phyloP scores from a whole-genome alignment of 345 rosid species.

The Hypericum androsaemum region DNA sequence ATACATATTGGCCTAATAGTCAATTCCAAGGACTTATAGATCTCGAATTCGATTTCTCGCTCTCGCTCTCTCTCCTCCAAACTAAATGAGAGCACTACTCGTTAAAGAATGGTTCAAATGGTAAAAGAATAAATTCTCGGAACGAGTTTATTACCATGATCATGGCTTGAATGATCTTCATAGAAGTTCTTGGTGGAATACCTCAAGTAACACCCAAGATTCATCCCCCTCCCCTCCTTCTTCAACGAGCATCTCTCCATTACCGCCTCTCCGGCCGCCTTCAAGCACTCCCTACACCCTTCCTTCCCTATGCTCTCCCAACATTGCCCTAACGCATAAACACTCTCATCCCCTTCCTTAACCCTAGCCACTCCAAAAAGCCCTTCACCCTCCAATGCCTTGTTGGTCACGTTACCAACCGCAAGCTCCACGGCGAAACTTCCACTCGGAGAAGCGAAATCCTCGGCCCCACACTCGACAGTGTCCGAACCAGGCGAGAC shows the following conservation, averaged over 20 bases:
- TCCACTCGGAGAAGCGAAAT: neutral
- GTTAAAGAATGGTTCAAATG: neutral
- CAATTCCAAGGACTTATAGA: no score
- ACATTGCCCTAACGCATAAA: constrained; percentile 43
- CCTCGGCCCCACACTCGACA: constrained; percentile 22
- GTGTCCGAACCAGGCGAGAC: constrained; percentile 22
- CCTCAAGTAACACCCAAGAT: constrained; percentile 37
- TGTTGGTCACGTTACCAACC: constrained; percentile 21
- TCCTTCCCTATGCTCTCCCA: constrained; percentile 31
- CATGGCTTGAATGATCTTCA: constrained; percentile 4
- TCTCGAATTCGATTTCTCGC: no score
- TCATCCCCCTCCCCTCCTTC: constrained; percentile 42
- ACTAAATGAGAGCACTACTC: neutral
- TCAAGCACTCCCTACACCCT: constrained; percentile 39
- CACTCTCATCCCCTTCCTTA: constrained; percentile 11
- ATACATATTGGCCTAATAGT: no score
- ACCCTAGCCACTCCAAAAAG: constrained; percentile 16
- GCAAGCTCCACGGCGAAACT: constrained; percentile 17
- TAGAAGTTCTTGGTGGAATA: constrained; percentile 33
- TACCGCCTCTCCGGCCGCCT: constrained; percentile 21
- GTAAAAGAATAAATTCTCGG: neutral
- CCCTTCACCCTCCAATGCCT: constrained; percentile 27
- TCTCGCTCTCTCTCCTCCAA: neutral
- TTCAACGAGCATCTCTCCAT: constrained; percentile 25
- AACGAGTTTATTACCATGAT: constrained; percentile 16